Conservation (phyloP, 176 grass and related monocot genomes). For the Oryza nivara region DNA sequence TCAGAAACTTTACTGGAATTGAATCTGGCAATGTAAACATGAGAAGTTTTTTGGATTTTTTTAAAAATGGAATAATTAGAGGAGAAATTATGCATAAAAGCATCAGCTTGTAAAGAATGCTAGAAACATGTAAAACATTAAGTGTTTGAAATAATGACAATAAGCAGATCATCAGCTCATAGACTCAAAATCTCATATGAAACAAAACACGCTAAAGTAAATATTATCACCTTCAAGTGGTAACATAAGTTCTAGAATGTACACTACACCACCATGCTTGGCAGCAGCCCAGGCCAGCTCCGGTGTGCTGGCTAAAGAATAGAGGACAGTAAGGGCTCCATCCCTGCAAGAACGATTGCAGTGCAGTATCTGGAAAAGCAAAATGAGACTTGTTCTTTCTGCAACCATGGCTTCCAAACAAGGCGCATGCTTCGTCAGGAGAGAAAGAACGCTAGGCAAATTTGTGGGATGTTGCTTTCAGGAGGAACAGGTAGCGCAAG, state of each 20-base stretch:
- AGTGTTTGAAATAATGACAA: constrained; percentile 8
- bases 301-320: constrained; percentile 90
- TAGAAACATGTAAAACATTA: constrained; percentile 20
- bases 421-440: constrained; percentile 95
- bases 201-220: constrained; percentile 8
- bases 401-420: constrained; percentile 98
- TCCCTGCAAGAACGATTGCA: constrained; percentile 81
- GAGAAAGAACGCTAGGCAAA: constrained; percentile 84
- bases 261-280: constrained; percentile 97
- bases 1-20: constrained; percentile 1
- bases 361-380: constrained; percentile 95
- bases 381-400: constrained; percentile 88
- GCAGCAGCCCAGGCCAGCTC: constrained; percentile 98
- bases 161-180: background rate
- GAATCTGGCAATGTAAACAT: background rate
- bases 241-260: constrained; percentile 98
- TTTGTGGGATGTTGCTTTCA: constrained; percentile 89
- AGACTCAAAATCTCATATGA: background rate
- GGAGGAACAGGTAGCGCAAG: constrained; percentile 64
- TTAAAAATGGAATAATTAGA: constrained; percentile 22
- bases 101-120: background rate
- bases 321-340: constrained; percentile 88
- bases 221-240: constrained; percentile 69
- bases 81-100: constrained; percentile 4
- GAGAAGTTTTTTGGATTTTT: constrained; percentile 29